These are phyloP conservation scores for Globisporangium cylindrosporum DNA, from an alignment of 352 stramenopile species.

Conservation along the genomic window DNA sequence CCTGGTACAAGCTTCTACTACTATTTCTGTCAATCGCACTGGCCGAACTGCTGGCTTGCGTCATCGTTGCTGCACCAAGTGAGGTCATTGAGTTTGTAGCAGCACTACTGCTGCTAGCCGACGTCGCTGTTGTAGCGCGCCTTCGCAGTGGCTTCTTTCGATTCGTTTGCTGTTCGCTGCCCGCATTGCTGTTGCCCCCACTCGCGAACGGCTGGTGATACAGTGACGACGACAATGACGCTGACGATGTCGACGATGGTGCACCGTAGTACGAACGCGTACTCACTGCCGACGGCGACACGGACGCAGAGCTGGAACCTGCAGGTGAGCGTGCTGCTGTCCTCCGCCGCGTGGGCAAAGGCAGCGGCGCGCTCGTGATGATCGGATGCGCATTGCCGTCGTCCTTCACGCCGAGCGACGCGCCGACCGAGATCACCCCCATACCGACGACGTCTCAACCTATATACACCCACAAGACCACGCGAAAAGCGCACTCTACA, in stretches of 20 bases:
- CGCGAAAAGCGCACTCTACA: neutral
- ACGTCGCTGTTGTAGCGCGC: neutral
- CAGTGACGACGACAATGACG: neutral
- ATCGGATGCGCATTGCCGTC: conserved; percentile 15
- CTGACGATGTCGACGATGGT: neutral
- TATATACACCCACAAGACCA: neutral
- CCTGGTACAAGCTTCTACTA: neutral
- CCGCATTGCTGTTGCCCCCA: neutral
- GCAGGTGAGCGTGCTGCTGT: conserved; percentile 1
- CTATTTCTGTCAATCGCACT: neutral
- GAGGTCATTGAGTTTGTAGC: neutral
- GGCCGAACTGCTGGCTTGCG: neutral
- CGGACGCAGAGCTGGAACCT: neutral
- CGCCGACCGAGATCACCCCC: conserved; percentile 79
- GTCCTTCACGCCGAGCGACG: conserved; percentile 65
- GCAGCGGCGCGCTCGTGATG: neutral
- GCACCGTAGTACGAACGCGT: conserved; percentile 1
- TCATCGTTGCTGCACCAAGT: neutral
- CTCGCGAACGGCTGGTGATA: conserved; percentile 1
- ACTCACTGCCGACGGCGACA: neutral
- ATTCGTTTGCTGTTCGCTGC: conserved; percentile 4
- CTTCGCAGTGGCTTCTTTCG: conserved; percentile 16
- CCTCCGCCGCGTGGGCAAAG: conserved; percentile 2
- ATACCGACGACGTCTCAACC: conserved; percentile 22
- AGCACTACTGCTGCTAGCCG: neutral